Evolutionary conservation across 108 stramenopile genomes (phyloP), one percentile per base, ranked within the genome.

Genomic region (Fragilaria crotonensis): DNA sequence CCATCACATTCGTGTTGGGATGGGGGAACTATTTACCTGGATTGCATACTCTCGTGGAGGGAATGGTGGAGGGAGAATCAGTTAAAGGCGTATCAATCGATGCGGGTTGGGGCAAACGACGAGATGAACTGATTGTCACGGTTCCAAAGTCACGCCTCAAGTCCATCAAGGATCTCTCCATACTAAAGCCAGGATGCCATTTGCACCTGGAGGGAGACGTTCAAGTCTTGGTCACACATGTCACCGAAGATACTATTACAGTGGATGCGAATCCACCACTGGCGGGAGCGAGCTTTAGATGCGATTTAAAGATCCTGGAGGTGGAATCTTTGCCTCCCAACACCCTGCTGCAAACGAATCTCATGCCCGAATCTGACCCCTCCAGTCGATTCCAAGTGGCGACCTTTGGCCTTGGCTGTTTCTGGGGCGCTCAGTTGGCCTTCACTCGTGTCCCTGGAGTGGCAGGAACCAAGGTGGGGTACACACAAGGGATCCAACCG

Each of bases 381-480:
- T 11, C 36, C 4, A 4, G 2, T n/a, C 62, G 51, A 32, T 83
- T 69, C 48, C 50, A 77, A 44, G 72, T 81, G 5, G 80, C 83
- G 1, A 88, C 90, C 1, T 82, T 84, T 66, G 87, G 83, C 25
- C 60, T 85, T 58, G 90, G 90, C 17, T 92, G 90, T 55, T 92
- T 92, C 54, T 92, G 90, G 90, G 90, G 87, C 48, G 81, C 79
- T 45, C 84, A 95, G 47, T 49, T 90, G 41, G 94, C 85, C 18
- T 87, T 89, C 63, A 81, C 85, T 70, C 64, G 96, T 54, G 51
- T 83, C 19, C 72, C 81, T 3, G 87, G 87, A n/a, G 85, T 90
- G 5, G 73, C 86, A 0, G 79, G 75, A 5, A 95, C 93, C 7
- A 54, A 67, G 33, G 94, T 92, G 28, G 96, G 93, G 14, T 95